These are phyloP conservation scores for Colletotrichum acutatum DNA, from an alignment of 2,329 filamentous ascomycete species.

Conservation along the genomic window DNA sequence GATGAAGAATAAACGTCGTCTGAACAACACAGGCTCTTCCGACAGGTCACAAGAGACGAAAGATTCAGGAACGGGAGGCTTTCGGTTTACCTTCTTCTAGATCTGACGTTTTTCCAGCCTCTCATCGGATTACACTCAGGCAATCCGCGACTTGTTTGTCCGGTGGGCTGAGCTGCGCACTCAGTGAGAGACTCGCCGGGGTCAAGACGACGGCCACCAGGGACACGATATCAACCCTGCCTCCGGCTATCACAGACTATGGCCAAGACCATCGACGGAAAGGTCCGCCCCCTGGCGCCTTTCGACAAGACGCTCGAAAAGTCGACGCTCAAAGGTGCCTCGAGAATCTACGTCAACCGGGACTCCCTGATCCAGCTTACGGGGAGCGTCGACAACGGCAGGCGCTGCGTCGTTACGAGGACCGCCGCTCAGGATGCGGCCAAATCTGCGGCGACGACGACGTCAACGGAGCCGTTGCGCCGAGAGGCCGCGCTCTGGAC, in stretches of 20 bases:
- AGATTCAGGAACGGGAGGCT: not conserved
- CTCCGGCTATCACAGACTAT: not conserved
- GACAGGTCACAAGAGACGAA: not conserved
- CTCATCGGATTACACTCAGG: not conserved
- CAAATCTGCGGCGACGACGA: constrained; percentile 33
- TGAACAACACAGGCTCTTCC: not conserved
- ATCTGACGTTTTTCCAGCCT: not conserved
- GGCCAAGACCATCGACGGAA: constrained; percentile 37
- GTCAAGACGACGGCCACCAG: not conserved
- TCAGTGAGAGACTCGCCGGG: not conserved
- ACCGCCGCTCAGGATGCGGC: constrained; percentile 33
- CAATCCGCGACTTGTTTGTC: not conserved
- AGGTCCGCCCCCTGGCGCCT: constrained; percentile 52
- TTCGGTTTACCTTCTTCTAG: not conserved
- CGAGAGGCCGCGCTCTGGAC: constrained; percentile 63
- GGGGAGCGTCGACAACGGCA: constrained; percentile 54
- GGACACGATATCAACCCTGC: not conserved
- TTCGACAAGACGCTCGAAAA: constrained; percentile 54
- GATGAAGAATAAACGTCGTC: not conserved
- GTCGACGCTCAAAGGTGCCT: constrained; percentile 54
- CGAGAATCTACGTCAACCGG: constrained; percentile 59
- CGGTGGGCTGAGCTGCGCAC: not conserved
- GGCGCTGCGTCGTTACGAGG: constrained; percentile 53
- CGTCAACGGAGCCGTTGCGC: constrained; percentile 36
- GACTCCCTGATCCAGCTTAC: constrained; percentile 58